Conservation (phyloP, 1,284 basidiomycete species). For the Golubevia sp. region DNA sequence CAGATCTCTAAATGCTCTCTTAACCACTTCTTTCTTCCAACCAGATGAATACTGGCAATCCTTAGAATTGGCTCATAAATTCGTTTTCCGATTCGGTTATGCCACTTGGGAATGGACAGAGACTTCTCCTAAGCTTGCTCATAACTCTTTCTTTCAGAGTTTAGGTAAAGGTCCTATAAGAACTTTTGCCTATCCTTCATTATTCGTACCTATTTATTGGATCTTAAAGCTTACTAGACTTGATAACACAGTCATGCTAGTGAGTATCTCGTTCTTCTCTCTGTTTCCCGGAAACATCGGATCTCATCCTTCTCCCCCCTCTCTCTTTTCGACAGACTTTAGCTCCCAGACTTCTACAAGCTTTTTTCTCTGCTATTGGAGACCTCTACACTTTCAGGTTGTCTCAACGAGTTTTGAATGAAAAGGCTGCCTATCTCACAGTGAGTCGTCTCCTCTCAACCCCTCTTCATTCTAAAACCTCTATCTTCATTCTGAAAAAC, state of each 20-base stretch:
- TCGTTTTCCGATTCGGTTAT: slow-evolving; percentile 88
- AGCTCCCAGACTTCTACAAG: slow-evolving; percentile 79
- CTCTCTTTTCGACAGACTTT: slow-evolving; percentile 48
- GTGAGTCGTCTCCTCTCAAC: slow-evolving; percentile 65
- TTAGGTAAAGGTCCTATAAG: slow-evolving; percentile 51
- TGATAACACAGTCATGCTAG: slow-evolving; percentile 64
- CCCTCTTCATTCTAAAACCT: neutral
- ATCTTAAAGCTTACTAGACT: slow-evolving; percentile 69
- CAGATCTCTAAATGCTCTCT: slow-evolving; percentile 66
- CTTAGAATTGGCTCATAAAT: slow-evolving; percentile 84
- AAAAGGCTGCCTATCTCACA: slow-evolving; percentile 69
- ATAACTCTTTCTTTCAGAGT: neutral
- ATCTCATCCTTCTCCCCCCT: slow-evolving; percentile 28
- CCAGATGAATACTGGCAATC: slow-evolving; percentile 98
- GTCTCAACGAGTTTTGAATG: slow-evolving; percentile 69
- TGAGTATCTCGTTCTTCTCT: slow-evolving; percentile 66
- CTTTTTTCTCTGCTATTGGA: slow-evolving; percentile 76
- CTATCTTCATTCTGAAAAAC: neutral
- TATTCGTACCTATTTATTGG: slow-evolving; percentile 81
- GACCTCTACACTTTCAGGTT: slow-evolving; percentile 77
- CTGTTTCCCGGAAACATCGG: neutral
- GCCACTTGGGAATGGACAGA: slow-evolving; percentile 94
- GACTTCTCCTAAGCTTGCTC: neutral
- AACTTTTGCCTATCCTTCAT: slow-evolving; percentile 56
- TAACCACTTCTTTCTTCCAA: slow-evolving; percentile 87